Conservation (phyloP, 352 stramenopile genomes). For the Albugo candida region DNA sequence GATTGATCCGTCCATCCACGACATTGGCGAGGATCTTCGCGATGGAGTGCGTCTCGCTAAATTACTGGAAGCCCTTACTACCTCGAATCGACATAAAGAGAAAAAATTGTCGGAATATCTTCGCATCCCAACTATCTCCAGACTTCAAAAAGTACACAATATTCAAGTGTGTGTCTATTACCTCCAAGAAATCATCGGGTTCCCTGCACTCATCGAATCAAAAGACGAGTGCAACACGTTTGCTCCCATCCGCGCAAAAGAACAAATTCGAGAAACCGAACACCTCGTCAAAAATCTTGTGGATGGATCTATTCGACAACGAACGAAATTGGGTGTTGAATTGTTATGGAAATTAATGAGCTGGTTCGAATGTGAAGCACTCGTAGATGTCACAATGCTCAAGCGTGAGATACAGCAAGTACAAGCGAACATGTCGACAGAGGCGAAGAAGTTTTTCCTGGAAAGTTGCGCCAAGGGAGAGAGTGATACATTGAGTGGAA, state of each 20-base stretch:
- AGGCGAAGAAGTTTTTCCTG: slow-evolving; percentile 38
- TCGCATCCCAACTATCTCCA: slow-evolving; percentile 85
- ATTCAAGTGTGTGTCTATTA: slow-evolving; percentile 80
- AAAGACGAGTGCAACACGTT: too few species aligned
- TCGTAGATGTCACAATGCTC: slow-evolving; percentile 67
- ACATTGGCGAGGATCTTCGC: slow-evolving; percentile 88
- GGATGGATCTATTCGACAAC: slow-evolving; percentile 19
- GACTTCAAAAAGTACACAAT: slow-evolving; percentile 94
- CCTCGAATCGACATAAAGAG: background rate
- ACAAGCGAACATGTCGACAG: slow-evolving; percentile 45
- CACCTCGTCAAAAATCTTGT: slow-evolving; percentile 19
- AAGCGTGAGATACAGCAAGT: slow-evolving; percentile 58
- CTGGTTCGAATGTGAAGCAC: slow-evolving; percentile 74
- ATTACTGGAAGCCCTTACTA: slow-evolving; percentile 66
- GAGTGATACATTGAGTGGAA: slow-evolving; percentile 30
- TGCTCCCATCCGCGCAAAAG: background rate
- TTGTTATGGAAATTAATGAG: slow-evolving; percentile 89
- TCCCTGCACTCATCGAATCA: background rate
- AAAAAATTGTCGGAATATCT: slow-evolving; percentile 53
- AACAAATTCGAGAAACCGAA: background rate
- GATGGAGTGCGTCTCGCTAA: slow-evolving; percentile 88
- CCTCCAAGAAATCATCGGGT: slow-evolving; percentile 51
- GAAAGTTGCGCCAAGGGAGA: slow-evolving; percentile 33
- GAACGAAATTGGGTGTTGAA: slow-evolving; percentile 89
- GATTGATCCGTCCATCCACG: slow-evolving; percentile 82